Evolutionary conservation across 805 yeast genomes (phyloP).

Genomic region (Scheffersomyces spartinae): DNA sequence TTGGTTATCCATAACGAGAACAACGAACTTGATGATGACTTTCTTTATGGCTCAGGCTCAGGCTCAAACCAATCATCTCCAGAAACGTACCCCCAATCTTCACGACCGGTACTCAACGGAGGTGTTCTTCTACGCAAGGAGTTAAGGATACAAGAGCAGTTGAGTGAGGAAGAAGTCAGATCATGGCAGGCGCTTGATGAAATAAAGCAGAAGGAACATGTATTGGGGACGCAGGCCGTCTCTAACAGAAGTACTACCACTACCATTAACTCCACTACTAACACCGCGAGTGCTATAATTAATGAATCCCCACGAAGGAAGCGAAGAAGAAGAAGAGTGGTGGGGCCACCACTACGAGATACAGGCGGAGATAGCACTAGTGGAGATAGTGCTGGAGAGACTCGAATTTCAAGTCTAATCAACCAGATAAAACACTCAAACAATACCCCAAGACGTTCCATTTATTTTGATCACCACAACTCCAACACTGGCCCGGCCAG

Average conservation of each 20-base stretch:
- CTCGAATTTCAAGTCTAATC: slow-evolving; percentile 12
- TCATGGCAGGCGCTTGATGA: slow-evolving; percentile 28
- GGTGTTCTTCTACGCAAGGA: slow-evolving; percentile 27
- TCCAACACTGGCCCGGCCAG: too few species aligned
- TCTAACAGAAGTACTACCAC: too few species aligned
- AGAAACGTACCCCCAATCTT: neutral
- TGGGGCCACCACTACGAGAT: slow-evolving; percentile 2
- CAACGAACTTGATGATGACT: slow-evolving; percentile 19
- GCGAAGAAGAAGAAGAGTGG: slow-evolving; percentile 8
- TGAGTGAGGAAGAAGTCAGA: slow-evolving; percentile 21
- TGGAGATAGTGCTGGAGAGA: too few species aligned
- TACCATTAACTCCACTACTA: too few species aligned
- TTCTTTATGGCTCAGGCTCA: slow-evolving; percentile 13
- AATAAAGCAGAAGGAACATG: too few species aligned
- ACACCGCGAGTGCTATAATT: neutral
- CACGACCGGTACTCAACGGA: slow-evolving; percentile 20
- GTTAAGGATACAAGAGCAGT: slow-evolving; percentile 13
- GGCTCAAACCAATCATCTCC: too few species aligned
- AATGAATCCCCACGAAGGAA: slow-evolving; percentile 1
- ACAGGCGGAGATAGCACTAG: too few species aligned
- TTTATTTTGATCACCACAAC: too few species aligned
- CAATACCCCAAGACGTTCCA: too few species aligned
- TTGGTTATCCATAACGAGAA: slow-evolving; percentile 17
- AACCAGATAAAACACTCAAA: slow-evolving; percentile 13
- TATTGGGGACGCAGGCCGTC: too few species aligned